phyloP scores from a whole-genome alignment of 2,329 filamentous ascomycete genomes.

The Eutypella sp. region DNA sequence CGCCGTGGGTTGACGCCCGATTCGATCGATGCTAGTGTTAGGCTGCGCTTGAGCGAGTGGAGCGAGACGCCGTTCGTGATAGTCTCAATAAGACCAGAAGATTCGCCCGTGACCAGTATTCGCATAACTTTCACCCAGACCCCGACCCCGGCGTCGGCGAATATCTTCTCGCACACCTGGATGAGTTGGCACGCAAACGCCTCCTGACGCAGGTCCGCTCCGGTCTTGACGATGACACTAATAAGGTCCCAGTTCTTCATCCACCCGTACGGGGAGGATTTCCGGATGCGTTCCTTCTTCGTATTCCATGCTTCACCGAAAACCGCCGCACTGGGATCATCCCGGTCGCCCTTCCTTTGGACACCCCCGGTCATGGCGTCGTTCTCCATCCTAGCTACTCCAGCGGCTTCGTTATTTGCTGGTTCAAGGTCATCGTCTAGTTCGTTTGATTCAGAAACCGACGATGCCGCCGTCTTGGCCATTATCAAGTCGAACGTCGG shows the following conservation, averaged over 20 bases:
- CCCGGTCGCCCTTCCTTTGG: constrained; percentile 73
- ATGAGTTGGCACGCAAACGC: constrained; percentile 85
- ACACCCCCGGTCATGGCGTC: constrained; percentile 83
- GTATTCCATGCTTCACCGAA: constrained; percentile 83
- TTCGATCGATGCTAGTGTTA: constrained; percentile 71
- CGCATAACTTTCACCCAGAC: constrained; percentile 91
- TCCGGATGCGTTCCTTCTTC: constrained; percentile 78
- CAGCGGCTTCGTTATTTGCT: constrained; percentile 62
- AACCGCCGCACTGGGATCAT: constrained; percentile 79
- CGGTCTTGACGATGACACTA: constrained; percentile 84
- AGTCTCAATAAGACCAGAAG: constrained; percentile 78
- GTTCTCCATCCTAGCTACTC: constrained; percentile 82
- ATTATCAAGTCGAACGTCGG: constrained; percentile 82
- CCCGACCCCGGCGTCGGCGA: constrained; percentile 66
- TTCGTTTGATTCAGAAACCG: constrained; percentile 33
- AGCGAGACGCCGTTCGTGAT: constrained; percentile 86
- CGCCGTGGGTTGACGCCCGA: constrained; percentile 67
- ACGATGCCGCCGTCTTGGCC: constrained; percentile 58
- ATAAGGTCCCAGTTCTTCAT: constrained; percentile 88
- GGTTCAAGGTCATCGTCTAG: constrained; percentile 38
- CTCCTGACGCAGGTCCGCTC: constrained; percentile 76
- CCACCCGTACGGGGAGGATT: constrained; percentile 79
- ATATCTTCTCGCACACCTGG: constrained; percentile 74
- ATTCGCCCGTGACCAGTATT: constrained; percentile 80
- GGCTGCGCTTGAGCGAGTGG: constrained; percentile 75